Percentiles rank a stretch among this genome's conserved stretches.
Conservation (phyloP, 495 filamentous ascomycete genomes). For the Sphaerosporella brunnea region DNA sequence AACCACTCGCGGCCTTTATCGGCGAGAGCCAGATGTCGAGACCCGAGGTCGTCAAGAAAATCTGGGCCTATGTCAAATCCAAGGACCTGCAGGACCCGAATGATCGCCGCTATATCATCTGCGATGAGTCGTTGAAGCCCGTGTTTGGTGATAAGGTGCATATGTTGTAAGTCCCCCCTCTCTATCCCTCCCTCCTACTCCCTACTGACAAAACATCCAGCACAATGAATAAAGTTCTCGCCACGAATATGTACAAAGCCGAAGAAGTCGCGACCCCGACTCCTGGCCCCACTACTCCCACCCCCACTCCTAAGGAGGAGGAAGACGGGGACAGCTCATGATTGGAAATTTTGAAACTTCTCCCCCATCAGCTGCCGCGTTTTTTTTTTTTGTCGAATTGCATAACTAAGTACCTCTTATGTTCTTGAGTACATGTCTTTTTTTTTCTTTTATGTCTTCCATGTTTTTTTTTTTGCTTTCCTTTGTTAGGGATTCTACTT, state of each 20-base stretch:
- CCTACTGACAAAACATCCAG: constrained; percentile 2
- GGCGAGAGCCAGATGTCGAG: constrained; percentile 57
- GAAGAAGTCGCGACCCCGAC: constrained; percentile 31
- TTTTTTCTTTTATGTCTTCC: too few species aligned
- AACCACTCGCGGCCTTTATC: constrained; percentile 43
- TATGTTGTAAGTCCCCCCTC: constrained; percentile 47
- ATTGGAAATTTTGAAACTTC: too few species aligned
- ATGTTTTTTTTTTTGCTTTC: too few species aligned
- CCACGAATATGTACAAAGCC: constrained; percentile 45
- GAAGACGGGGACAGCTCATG: too few species aligned
- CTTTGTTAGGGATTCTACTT: too few species aligned
- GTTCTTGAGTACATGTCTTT: too few species aligned
- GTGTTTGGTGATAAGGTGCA: constrained; percentile 77
- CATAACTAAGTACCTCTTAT: too few species aligned
- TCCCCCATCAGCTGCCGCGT: too few species aligned
- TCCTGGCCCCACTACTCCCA: neutral
- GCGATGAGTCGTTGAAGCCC: constrained; percentile 73
- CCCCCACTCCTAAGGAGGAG: too few species aligned
- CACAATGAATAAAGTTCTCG: constrained; percentile 41
- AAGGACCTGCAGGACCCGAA: constrained; percentile 73
- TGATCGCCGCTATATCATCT: constrained; percentile 80
- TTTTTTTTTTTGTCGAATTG: too few species aligned
- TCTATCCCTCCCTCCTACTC: neutral
- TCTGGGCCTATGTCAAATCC: constrained; percentile 85
- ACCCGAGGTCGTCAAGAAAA: constrained; percentile 83